These are phyloP conservation scores for Talaromyces proteolyticus DNA, from an alignment of 495 filamentous ascomycete genomes.

Conservation along the genomic window DNA sequence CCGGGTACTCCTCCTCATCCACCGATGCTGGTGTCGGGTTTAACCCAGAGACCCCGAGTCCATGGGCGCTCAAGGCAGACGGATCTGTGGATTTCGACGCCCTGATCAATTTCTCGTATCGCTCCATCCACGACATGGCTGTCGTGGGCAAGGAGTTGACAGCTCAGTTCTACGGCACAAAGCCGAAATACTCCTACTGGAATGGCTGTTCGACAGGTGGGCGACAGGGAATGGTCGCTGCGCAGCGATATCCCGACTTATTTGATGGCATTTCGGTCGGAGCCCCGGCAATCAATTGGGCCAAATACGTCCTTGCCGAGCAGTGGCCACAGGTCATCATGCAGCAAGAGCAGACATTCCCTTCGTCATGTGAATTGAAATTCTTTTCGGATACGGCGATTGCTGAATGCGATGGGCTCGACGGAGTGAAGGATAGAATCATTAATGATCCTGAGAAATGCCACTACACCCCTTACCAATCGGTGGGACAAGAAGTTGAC, in stretches of 20 bases:
- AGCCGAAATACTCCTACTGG: conserved; percentile 31
- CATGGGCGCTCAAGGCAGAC: conserved; percentile 31
- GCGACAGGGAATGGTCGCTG: conserved; percentile 37
- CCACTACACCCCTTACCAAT: conserved; percentile 33
- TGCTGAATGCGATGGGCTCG: conserved; percentile 39
- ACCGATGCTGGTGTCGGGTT: conserved; percentile 24
- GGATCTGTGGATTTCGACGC: conserved; percentile 35
- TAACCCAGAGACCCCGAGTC: neutral
- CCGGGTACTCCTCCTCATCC: conserved; percentile 29
- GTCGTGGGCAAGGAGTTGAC: conserved; percentile 13
- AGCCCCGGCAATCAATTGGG: conserved; percentile 34
- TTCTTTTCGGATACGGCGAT: conserved; percentile 33
- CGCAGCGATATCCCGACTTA: conserved; percentile 32
- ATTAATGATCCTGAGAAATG: conserved; percentile 48
- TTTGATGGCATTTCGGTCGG: conserved; percentile 60
- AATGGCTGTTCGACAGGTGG: conserved; percentile 43
- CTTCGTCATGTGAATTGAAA: conserved; percentile 37
- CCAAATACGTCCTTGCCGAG: conserved; percentile 21
- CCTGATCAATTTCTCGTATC: conserved; percentile 33
- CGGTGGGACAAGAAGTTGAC: conserved; percentile 40
- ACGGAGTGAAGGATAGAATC: conserved; percentile 54
- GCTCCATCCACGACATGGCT: conserved; percentile 27
- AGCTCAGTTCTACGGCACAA: conserved; percentile 8
- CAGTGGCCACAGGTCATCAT: conserved; percentile 16
- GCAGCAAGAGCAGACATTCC: conserved; percentile 28